These are phyloP conservation scores for Pseudopyricularia cyperi DNA, from an alignment of 2,329 filamentous ascomycete genomes.

Conservation along the genomic window DNA sequence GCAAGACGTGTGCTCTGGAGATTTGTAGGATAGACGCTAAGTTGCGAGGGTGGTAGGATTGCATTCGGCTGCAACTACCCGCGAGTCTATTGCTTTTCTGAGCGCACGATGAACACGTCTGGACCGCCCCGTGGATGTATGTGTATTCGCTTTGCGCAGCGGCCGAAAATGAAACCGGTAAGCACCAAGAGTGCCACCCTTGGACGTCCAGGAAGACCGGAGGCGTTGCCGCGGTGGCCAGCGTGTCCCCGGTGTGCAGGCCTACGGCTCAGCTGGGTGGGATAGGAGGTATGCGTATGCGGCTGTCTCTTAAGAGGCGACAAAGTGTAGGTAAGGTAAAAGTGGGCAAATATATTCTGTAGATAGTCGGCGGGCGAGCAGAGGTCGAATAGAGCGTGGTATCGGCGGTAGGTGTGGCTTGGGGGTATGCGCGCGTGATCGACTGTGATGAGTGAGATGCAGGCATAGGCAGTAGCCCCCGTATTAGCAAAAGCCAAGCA, in stretches of 20 bases:
- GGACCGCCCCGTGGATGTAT: not conserved
- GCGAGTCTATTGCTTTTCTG: slow-evolving; percentile 13
- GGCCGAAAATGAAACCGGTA: not conserved
- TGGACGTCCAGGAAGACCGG: not conserved
- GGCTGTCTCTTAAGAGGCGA: not conserved
- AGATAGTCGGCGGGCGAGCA: not conserved
- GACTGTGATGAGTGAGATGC: not conserved
- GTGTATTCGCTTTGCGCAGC: not conserved
- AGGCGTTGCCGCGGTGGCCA: not conserved
- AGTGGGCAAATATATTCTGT: not conserved
- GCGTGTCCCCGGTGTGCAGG: not conserved
- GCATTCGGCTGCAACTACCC: slow-evolving; percentile 17
- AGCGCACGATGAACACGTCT: slow-evolving; percentile 10
- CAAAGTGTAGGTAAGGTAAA: not conserved
- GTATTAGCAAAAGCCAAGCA: not conserved
- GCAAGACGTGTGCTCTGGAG: not conserved
- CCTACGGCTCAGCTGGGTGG: not conserved
- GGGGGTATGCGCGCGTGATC: not conserved
- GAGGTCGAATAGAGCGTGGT: not conserved
- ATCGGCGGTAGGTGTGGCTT: not conserved
- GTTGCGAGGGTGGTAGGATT: slow-evolving; percentile 7
- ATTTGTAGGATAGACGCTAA: not conserved
- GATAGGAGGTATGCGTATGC: not conserved
- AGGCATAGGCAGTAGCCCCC: not conserved
- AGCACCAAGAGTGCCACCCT: not conserved